Evolutionary conservation across 257 asterid species (phyloP).

Genomic region (Scutellaria minor): DNA sequence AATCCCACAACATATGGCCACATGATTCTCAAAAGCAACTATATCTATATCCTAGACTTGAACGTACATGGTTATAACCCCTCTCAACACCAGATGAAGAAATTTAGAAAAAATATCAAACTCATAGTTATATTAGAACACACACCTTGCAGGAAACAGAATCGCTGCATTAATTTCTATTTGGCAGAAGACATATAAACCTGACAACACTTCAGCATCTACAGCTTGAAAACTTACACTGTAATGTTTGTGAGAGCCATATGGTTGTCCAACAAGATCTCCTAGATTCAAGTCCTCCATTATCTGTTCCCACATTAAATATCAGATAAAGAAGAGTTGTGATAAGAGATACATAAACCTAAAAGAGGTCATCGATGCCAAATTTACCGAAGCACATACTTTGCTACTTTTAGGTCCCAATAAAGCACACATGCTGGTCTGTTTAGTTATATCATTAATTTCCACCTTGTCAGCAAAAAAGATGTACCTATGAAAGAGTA

Average conservation of each 20-base stretch:
- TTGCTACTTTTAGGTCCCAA: conserved; percentile 78
- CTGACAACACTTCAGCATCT: conserved; percentile 25
- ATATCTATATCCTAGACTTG: conserved; percentile 5
- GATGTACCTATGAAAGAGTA: conserved; percentile 66
- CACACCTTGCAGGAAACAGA: conserved; percentile 21
- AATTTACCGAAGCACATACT: conserved; percentile 49
- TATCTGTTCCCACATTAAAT: conserved; percentile 59
- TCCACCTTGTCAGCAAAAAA: conserved; percentile 94
- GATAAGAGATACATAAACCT: conserved; percentile 33
- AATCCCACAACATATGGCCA: conserved; percentile 14
- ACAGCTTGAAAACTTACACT: conserved; percentile 51
- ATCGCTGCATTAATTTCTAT: conserved; percentile 4
- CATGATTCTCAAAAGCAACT: conserved; percentile 20
- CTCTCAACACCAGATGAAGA: not conserved
- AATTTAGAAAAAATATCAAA: not conserved
- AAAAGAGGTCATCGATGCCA: conserved; percentile 21
- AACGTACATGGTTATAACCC: conserved; percentile 20
- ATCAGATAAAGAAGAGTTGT: conserved; percentile 31
- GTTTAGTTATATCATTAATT: conserved; percentile 77
- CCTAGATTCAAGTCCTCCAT: conserved; percentile 75
- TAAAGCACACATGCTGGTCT: conserved; percentile 78
- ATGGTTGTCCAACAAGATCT: conserved; percentile 81
- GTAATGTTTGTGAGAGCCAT: conserved; percentile 90
- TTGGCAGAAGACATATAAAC: conserved; percentile 17
- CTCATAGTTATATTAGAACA: not conserved